Evolutionary conservation across 495 filamentous ascomycete species (phyloP).

Genomic region (Neurospora intermedia): DNA sequence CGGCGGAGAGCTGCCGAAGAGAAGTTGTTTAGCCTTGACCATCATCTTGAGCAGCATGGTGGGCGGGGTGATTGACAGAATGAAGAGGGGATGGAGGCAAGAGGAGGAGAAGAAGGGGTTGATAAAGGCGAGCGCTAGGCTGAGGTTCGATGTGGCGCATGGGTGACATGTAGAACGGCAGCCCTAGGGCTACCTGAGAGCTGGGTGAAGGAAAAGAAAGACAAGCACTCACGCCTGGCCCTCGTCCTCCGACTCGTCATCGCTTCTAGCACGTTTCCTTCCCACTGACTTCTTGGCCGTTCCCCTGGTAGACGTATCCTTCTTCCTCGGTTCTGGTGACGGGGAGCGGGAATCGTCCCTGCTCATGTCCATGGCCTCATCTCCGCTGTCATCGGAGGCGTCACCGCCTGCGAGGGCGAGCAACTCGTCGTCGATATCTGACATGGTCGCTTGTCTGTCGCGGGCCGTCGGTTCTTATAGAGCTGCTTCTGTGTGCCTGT

Average conservation of each 20-base stretch:
- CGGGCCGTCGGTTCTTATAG: background rate
- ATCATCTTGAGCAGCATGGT: background rate
- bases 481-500: background rate
- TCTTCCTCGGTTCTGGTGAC: slow-evolving; percentile 22
- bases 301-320: slow-evolving; percentile 20
- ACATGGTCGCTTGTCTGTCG: slow-evolving; percentile 32
- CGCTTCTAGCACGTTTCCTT: slow-evolving; percentile 33
- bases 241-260: slow-evolving; percentile 65
- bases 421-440: slow-evolving; percentile 78
- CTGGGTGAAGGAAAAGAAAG: background rate
- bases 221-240: slow-evolving; percentile 67
- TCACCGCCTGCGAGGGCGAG: slow-evolving; percentile 71
- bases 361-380: slow-evolving; percentile 27
- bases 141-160: background rate
- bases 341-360: slow-evolving; percentile 27
- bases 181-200: background rate
- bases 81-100: background rate
- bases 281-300: slow-evolving; percentile 32
- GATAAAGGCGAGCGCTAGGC: background rate
- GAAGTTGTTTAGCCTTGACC: background rate
- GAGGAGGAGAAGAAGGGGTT: background rate
- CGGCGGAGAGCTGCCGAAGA: slow-evolving; percentile 26
- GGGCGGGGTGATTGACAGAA: background rate
- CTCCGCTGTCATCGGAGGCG: slow-evolving; percentile 41
- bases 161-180: background rate